Evolutionary conservation across 805 yeast genomes (phyloP), one percentile per base, ranked within the genome.

Genomic region (Candida broadrunensis): DNA sequence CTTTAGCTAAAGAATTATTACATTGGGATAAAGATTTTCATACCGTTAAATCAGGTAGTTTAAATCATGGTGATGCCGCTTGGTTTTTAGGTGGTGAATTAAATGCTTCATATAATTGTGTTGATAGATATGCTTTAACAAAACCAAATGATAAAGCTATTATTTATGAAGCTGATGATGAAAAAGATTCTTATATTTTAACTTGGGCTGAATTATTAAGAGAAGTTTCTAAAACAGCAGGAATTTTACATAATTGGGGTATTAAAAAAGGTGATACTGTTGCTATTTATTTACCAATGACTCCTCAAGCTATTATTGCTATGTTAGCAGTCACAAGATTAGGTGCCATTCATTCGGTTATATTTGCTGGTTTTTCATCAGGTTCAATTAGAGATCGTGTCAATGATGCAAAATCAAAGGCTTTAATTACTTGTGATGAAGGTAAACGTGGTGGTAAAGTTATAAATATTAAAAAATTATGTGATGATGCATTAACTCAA

Each of bases 281-380:
- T 42, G 93, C 93, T 18, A 85, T 86, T 39, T 86, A 86, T 61
- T 71, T 86, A 70, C 95, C 95, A 54, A 86, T 85, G 93, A 83
- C 81, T 48, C 85, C 90, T 35, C 87, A 85, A 59, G 90, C 93
- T 30, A 65, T 86, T 38, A 70, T 83, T 42, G 79, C 93, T 20
- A 65, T 86, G 70, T 66, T 86, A 63, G 95, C 95, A 19, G 83
- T 85, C 55, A 77, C 79, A 32, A 75, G 95, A 64, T 70, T 86
- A 47, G 95, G 95, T 54, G 95, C 95, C 12, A 70, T 85, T 45
- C 95, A 86, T 62, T 83, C 91, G 2, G 93, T 85, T 27, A 83
- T 86, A 24, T 86, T 86, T 68, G 95, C 95, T 21, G 95, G 95
- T 5, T 86, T 86, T 63, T 78, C 85, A 7, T 75, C 88, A 30